These are phyloP conservation scores for Heritiera littoralis DNA, from an alignment of 345 rosid species.

Conservation along the genomic window DNA sequence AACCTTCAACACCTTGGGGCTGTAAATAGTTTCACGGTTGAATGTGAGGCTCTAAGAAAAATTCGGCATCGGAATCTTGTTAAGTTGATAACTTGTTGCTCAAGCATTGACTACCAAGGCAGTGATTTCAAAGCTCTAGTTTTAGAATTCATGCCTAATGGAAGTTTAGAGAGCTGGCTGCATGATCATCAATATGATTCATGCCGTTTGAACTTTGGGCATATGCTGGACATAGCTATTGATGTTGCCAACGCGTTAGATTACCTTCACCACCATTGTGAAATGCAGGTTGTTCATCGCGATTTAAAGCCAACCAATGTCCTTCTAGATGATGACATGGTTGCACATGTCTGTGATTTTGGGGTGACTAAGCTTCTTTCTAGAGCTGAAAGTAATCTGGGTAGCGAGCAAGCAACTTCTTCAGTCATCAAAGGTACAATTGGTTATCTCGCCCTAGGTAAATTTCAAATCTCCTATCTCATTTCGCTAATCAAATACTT, in stretches of 20 bases:
- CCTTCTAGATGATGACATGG: slow-evolving; percentile 31
- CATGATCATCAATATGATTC: background rate
- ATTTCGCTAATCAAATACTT: background rate
- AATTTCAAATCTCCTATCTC: background rate
- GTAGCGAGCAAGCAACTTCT: background rate
- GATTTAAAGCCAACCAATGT: slow-evolving; percentile 37
- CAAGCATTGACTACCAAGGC: too few relatives aligned
- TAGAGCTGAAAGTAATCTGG: background rate
- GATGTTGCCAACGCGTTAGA: slow-evolving; percentile 30
- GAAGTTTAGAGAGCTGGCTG: background rate
- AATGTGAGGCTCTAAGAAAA: too few relatives aligned
- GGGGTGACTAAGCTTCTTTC: slow-evolving; percentile 29
- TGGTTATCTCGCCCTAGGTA: slow-evolving; percentile 28
- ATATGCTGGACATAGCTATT: slow-evolving; percentile 14
- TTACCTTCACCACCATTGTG: slow-evolving; percentile 28
- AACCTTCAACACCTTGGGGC: too few relatives aligned
- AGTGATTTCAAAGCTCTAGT: slow-evolving; percentile 38
- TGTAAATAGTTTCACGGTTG: too few relatives aligned
- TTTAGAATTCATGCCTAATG: slow-evolving; percentile 14
- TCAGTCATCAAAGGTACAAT: slow-evolving; percentile 16
- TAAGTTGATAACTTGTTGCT: too few relatives aligned
- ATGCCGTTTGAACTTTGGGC: background rate
- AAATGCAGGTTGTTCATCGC: slow-evolving; percentile 24
- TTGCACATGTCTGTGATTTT: slow-evolving; percentile 30
- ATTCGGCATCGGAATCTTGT: too few relatives aligned